These are phyloP conservation scores for Akanthomyces muscarius DNA, from an alignment of 2,329 filamentous ascomycete species.

Conservation along the genomic window DNA sequence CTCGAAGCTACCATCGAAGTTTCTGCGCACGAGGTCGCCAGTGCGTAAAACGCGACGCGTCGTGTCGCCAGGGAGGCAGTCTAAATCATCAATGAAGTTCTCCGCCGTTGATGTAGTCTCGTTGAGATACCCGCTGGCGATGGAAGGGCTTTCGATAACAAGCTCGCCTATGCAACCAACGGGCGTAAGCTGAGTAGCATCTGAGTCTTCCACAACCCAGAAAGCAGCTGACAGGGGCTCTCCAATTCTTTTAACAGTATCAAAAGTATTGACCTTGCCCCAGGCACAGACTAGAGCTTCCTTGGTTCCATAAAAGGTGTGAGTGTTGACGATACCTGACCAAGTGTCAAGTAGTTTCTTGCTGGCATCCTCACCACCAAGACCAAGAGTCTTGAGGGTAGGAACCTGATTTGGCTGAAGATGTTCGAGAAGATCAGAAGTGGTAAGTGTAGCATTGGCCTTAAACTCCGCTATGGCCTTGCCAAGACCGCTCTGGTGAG, in stretches of 20 bases:
- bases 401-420: slow-evolving; percentile 2
- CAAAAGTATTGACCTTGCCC: not conserved
- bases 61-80: not conserved
- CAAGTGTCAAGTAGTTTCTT: slow-evolving; percentile 22
- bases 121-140: slow-evolving; percentile 40
- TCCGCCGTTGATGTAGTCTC: not conserved
- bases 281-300: not conserved
- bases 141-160: slow-evolving; percentile 45
- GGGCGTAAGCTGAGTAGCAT: slow-evolving; percentile 28
- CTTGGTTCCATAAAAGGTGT: not conserved
- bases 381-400: not conserved
- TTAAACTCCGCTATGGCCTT: not conserved
- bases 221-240: not conserved
- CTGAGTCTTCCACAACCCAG: not conserved
- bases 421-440: not conserved
- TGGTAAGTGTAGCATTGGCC: not conserved
- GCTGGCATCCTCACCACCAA: not conserved
- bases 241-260: not conserved
- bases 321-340: not conserved
- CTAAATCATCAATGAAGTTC: slow-evolving; percentile 11
- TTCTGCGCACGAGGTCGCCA: not conserved
- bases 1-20: not conserved
- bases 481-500: not conserved
- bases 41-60: not conserved
- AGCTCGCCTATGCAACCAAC: slow-evolving; percentile 37